These are phyloP conservation scores for Penicillium sp. DNA, from an alignment of 2,329 filamentous ascomycete genomes.

Conservation along the genomic window DNA sequence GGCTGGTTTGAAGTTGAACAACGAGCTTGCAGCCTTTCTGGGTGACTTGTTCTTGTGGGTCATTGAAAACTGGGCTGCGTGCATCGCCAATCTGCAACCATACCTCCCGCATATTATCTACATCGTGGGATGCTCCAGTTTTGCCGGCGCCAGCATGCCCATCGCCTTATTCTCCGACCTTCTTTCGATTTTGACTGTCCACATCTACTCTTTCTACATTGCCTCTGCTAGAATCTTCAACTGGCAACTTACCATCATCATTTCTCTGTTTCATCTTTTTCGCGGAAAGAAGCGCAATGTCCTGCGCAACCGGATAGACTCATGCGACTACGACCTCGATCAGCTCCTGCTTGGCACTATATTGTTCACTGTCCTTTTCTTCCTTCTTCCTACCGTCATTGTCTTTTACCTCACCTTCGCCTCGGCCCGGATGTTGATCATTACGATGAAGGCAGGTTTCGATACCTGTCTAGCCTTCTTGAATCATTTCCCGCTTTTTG, in stretches of 20 bases:
- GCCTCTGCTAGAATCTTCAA: conserved; percentile 96
- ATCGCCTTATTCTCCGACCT: conserved; percentile 95
- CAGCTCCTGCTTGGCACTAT: conserved; percentile 96
- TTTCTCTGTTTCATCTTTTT: conserved; percentile 97
- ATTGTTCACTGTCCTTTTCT: conserved; percentile 91
- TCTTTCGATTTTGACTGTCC: conserved; percentile 84
- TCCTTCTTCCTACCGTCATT: conserved; percentile 88
- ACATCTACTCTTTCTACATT: conserved; percentile 98
- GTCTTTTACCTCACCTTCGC: conserved; percentile 98
- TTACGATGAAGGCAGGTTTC: conserved; percentile 84
- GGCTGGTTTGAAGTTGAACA: conserved; percentile 92
- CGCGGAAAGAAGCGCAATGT: conserved; percentile 98
- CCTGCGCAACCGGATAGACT: conserved; percentile 94
- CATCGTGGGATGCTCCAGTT: conserved; percentile 91
- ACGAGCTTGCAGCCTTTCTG: conserved; percentile 87
- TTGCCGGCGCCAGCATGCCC: conserved; percentile 94
- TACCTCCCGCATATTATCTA: conserved; percentile 84
- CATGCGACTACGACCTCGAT: conserved; percentile 97
- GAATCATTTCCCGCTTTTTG: conserved; percentile 97
- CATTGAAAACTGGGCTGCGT: conserved; percentile 95
- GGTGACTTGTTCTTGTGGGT: conserved; percentile 98
- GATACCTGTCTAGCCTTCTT: conserved; percentile 91
- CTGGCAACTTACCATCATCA: conserved; percentile 96
- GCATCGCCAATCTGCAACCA: conserved; percentile 75
- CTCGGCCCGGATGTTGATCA: conserved; percentile 90